Percentiles rank a stretch among this genome's conserved stretches.
Evolutionary conservation across 148 eudicot species (phyloP).

Genomic region (Arbutus unedo): DNA sequence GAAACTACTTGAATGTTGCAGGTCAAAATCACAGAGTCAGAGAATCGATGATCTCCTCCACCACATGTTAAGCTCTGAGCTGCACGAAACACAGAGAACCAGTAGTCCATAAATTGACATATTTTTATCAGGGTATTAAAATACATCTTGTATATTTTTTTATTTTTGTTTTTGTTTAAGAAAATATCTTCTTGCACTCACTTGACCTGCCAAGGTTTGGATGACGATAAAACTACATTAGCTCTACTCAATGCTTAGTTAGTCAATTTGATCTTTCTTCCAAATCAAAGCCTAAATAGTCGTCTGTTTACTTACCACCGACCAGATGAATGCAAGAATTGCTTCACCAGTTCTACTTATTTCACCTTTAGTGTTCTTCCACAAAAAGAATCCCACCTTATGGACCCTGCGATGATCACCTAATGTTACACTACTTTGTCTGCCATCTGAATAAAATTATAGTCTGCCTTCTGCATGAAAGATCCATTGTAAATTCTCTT

Average conservation of each 20-base stretch:
- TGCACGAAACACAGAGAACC: conserved; percentile 39
- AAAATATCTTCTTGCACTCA: not conserved
- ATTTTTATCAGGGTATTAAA: not conserved
- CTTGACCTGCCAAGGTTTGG: not conserved
- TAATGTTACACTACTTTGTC: not conserved
- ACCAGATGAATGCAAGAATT: not conserved
- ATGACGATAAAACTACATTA: not conserved
- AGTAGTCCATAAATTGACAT: conserved; percentile 7
- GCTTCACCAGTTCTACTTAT: too few species aligned
- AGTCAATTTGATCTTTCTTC: not conserved
- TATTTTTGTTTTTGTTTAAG: not conserved
- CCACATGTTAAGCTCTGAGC: conserved; percentile 76
- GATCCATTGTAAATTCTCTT: not conserved
- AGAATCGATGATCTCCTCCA: conserved; percentile 83
- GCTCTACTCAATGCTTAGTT: not conserved
- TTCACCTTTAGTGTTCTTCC: not conserved
- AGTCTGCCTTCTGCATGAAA: not conserved
- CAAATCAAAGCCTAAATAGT: not conserved
- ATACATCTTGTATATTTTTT: not conserved
- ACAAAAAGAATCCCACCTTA: not conserved
- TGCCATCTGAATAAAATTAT: not conserved
- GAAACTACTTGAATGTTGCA: conserved; percentile 25
- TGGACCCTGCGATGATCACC: not conserved
- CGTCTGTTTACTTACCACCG: not conserved
- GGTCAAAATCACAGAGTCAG: conserved; percentile 68